A percentile compares a stretch with the other conserved stretches of the same genome.
phyloP scores from a whole-genome alignment of 257 asterid species.

The Capsicum baccatum region DNA sequence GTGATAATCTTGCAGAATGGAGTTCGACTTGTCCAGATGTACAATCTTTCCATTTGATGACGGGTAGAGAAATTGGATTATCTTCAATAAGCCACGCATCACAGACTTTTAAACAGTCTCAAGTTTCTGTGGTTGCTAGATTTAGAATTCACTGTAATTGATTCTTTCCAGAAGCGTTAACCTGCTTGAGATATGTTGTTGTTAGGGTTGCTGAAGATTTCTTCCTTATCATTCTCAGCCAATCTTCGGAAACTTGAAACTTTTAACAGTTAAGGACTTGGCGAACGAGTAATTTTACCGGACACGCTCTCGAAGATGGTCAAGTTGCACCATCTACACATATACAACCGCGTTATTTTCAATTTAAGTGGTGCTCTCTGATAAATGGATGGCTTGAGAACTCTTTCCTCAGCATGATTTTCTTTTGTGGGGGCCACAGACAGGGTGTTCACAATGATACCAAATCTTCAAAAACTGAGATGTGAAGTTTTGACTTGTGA shows the following conservation, averaged over 20 bases:
- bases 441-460: neutral
- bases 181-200: slow-evolving; percentile 28
- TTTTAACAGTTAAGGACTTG: neutral
- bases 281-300: neutral
- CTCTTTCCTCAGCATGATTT: neutral
- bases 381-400: neutral
- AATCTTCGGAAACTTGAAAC: slow-evolving; percentile 28
- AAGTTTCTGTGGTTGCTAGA: slow-evolving; percentile 24
- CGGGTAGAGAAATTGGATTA: neutral
- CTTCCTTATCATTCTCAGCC: neutral
- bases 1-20: neutral
- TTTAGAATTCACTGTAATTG: neutral
- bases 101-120: neutral
- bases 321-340: slow-evolving; percentile 12
- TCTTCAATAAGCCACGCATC: neutral
- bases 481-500: neutral
- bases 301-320: neutral
- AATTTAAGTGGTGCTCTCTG: too few relatives aligned
- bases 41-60: neutral
- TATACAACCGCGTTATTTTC: too few relatives aligned
- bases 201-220: neutral
- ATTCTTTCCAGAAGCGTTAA: neutral
- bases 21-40: neutral
- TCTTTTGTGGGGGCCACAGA: neutral
- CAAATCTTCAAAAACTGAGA: slow-evolving; percentile 25